These are phyloP conservation scores for Rhodocollybia butyracea DNA, from an alignment of 768 basidiomycete species.

Conservation along the genomic window DNA sequence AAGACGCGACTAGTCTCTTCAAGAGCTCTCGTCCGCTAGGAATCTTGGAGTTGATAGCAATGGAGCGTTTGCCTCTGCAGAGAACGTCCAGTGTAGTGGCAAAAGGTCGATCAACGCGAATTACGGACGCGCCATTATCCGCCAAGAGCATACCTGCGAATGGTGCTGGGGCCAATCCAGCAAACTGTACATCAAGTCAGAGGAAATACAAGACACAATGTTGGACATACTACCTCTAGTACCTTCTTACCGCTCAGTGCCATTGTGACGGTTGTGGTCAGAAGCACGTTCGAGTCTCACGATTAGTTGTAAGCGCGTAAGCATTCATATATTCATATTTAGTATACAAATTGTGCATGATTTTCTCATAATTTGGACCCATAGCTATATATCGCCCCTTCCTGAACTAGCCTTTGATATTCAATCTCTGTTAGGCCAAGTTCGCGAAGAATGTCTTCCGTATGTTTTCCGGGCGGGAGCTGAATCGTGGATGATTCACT, in stretches of 20 bases:
- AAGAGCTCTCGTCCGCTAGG: slow-evolving; percentile 52
- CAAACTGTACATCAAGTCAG: slow-evolving; percentile 47
- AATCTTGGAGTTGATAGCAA: slow-evolving; percentile 65
- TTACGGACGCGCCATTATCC: slow-evolving; percentile 76
- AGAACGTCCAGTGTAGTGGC: slow-evolving; percentile 46
- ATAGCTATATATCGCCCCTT: slow-evolving; percentile 2
- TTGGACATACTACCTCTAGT: slow-evolving; percentile 48
- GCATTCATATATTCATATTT: neutral
- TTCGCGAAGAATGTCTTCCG: slow-evolving; percentile 4
- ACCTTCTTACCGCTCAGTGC: slow-evolving; percentile 48
- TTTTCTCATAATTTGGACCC: slow-evolving; percentile 5
- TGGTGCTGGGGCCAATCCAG: slow-evolving; percentile 78
- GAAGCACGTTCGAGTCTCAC: neutral
- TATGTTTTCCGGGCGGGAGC: slow-evolving; percentile 3
- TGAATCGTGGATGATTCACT: neutral
- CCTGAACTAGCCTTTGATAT: neutral
- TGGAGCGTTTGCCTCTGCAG: slow-evolving; percentile 75
- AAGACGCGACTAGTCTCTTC: slow-evolving; percentile 53
- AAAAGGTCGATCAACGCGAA: slow-evolving; percentile 66
- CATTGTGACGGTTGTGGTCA: slow-evolving; percentile 27
- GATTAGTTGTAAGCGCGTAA: neutral
- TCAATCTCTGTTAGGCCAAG: neutral
- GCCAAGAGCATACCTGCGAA: slow-evolving; percentile 77
- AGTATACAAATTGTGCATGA: neutral
- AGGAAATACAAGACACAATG: no score